phyloP scores from a whole-genome alignment of 2,329 filamentous ascomycete genomes.

The Zopfia rhizophila region DNA sequence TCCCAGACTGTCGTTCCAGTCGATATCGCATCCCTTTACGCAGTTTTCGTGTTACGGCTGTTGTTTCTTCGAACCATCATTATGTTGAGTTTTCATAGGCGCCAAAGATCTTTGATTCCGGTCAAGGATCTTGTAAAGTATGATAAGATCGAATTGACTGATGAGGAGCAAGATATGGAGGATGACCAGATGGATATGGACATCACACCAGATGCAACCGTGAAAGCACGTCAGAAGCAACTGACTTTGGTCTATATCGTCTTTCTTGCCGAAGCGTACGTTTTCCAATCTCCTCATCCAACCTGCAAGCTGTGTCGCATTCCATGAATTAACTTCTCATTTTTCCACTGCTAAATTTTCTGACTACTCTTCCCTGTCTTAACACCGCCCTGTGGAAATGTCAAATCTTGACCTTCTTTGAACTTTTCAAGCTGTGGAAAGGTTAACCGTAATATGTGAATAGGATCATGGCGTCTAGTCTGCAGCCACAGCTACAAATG shows the following conservation, averaged over 20 bases:
- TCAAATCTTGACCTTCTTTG: too few species aligned
- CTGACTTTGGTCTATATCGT: slow-evolving; percentile 57
- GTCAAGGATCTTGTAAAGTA: slow-evolving; percentile 55
- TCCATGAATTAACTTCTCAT: too few species aligned
- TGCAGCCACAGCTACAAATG: slow-evolving; percentile 59
- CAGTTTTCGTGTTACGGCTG: slow-evolving; percentile 7
- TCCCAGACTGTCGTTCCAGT: slow-evolving; percentile 14
- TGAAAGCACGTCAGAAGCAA: slow-evolving; percentile 44
- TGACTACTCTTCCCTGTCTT: too few species aligned
- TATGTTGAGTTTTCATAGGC: slow-evolving; percentile 58
- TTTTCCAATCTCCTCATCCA: slow-evolving; percentile 12
- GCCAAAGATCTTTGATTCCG: slow-evolving; percentile 55
- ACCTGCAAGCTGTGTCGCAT: not conserved
- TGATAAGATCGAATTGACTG: slow-evolving; percentile 48
- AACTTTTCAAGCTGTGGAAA: slow-evolving; percentile 21
- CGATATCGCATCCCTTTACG: slow-evolving; percentile 12
- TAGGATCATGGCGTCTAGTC: slow-evolving; percentile 60
- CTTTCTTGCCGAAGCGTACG: slow-evolving; percentile 60
- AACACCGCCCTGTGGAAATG: too few species aligned
- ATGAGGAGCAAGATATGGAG: slow-evolving; percentile 36
- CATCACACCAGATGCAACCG: slow-evolving; percentile 22
- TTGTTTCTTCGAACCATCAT: slow-evolving; percentile 24
- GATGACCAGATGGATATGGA: slow-evolving; percentile 44
- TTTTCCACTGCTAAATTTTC: too few species aligned
- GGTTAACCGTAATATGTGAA: slow-evolving; percentile 1